Conservation (phyloP, 441 rosid genomes). For the Pelargonium cotyledonis region DNA sequence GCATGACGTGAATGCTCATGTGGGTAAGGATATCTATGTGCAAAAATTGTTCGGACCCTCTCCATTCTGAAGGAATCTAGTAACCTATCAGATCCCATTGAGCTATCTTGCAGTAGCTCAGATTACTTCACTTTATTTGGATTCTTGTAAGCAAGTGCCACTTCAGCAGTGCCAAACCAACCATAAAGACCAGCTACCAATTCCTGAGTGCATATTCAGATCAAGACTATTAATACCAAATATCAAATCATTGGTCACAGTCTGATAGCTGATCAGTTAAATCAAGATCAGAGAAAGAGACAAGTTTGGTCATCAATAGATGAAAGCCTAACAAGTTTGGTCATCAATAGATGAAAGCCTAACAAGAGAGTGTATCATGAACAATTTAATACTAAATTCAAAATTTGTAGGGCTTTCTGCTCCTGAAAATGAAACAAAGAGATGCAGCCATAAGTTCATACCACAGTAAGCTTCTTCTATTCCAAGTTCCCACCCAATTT, state of each 20-base stretch:
- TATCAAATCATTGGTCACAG: background rate
- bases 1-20: conserved; percentile 99
- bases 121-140: conserved; percentile 15
- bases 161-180: conserved; percentile 23
- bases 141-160: conserved; percentile 22
- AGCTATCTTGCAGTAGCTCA: conserved; percentile 14
- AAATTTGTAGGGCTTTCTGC: background rate
- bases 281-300: background rate
- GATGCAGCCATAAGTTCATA: background rate
- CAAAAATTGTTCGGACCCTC: conserved; percentile 82
- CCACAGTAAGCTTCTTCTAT: background rate
- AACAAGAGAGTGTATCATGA: background rate
- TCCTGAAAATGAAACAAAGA: background rate
- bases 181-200: conserved; percentile 23
- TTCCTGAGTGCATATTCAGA: conserved; percentile 24
- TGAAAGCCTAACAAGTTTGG: background rate
- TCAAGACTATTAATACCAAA: conserved; percentile 15
- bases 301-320: background rate
- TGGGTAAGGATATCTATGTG: conserved; percentile 84
- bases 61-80: conserved; percentile 66
- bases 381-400: background rate
- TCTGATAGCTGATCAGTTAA: background rate
- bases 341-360: background rate
- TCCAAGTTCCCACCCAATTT: background rate
- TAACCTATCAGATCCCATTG: conserved; percentile 55